Evolutionary conservation across 495 filamentous ascomycete genomes (phyloP), one percentile per base, ranked within the genome.

Genomic region (Hamigera avellanea): DNA sequence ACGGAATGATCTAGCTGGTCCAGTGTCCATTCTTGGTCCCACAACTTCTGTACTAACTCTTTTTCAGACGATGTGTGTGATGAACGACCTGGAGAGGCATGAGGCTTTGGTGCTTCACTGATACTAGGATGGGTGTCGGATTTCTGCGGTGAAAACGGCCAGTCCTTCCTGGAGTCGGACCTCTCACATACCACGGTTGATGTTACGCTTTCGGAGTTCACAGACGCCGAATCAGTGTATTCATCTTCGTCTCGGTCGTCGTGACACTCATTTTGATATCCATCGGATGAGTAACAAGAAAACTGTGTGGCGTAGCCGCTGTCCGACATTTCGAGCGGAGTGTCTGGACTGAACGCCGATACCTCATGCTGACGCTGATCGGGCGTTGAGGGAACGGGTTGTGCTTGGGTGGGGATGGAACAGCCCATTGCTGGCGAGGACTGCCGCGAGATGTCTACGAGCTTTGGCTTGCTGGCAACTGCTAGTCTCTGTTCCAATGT

Each of bases 11-110:
- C 61, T n/a, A 69, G 52, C 37, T 67, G 58, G 32, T 61, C 54
- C 1, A 67, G 49, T 2, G 63, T 62, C 63, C 63, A 67, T 41
- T 67, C 61, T 30, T 67, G 60, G 35, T 64, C 57, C 60, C 58
- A 59, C 39, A 51, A 50, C 27, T 60, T 62, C 27, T 57, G 56
- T 19, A 56, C 19, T 19, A 52, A 49, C 8, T 52, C 56, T 25
- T 61, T 52, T 6, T 61, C 53, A 1, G 53, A 51, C 2, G n/a
- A n/a, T n/a, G 35, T 42, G 8, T 43, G 46, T 6, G 62, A 59
- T 0, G 45, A 49, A 10, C 39, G 36, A 2, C 42, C 44, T 13
- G 61, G 51, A 21, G 61, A 57, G 15, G 42, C 29, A 8, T 43
- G 41, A 7, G 40, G 27, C 29, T 52, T 34, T 17, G 41, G 43